Percentiles rank a stretch among this genome's conserved stretches.
Evolutionary conservation across 2,329 filamentous ascomycete genomes (phyloP).

Genomic region (Cladosporium sp.): DNA sequence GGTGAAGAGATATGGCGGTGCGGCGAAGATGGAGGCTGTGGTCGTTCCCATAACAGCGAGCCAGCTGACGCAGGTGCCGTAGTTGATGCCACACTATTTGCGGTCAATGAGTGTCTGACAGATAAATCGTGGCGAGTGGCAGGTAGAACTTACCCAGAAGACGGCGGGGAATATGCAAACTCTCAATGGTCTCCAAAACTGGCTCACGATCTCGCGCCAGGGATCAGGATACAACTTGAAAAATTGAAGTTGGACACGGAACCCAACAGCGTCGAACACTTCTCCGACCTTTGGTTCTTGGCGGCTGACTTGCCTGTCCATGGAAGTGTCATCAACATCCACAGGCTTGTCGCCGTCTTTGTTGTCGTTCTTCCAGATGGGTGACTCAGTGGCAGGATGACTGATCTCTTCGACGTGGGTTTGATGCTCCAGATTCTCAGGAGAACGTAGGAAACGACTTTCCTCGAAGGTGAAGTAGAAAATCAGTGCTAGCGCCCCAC

Average conservation of each 20-base stretch:
- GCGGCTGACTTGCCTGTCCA: background rate
- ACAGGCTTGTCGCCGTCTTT: background rate
- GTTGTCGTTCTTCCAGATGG: background rate
- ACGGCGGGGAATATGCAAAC: constrained; percentile 5
- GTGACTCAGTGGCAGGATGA: background rate
- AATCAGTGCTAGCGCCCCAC: constrained; percentile 33
- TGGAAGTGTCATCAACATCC: background rate
- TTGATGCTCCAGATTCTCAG: background rate
- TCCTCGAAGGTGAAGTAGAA: constrained; percentile 45
- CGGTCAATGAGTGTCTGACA: no score
- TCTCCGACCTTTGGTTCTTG: constrained; percentile 5
- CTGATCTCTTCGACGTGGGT: background rate
- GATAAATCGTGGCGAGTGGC: background rate
- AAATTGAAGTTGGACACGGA: constrained; percentile 42
- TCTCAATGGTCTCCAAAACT: constrained; percentile 7
- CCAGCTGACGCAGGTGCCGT: constrained; percentile 24
- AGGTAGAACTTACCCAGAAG: background rate
- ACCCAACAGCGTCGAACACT: constrained; percentile 13
- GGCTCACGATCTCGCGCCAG: constrained; percentile 3
- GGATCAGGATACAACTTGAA: constrained; percentile 47
- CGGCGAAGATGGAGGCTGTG: constrained; percentile 36
- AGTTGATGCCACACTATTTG: background rate
- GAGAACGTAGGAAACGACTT: constrained; percentile 21
- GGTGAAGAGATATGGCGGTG: background rate
- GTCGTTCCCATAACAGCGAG: constrained; percentile 57